Evolutionary conservation across 1,139 yeast species (phyloP).

Genomic region (Chernovozyma aurita): DNA sequence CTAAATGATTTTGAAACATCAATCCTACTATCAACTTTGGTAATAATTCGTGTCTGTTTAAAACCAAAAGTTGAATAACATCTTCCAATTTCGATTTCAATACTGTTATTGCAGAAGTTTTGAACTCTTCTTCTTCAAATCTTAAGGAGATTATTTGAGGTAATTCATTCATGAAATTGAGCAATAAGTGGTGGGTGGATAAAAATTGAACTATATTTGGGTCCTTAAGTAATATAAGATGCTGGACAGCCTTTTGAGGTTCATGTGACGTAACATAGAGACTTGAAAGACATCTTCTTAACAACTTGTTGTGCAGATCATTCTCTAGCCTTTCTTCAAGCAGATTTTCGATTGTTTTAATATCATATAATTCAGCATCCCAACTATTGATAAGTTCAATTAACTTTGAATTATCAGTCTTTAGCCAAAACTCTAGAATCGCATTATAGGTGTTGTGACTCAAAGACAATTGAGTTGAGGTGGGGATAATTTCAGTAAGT

Average conservation of each 20-base stretch:
- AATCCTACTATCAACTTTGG: constrained; percentile 47
- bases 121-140: constrained; percentile 26
- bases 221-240: constrained; percentile 55
- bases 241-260: constrained; percentile 60
- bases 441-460: constrained; percentile 43
- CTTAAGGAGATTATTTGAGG: constrained; percentile 52
- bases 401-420: constrained; percentile 31
- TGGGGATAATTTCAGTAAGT: constrained; percentile 55
- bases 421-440: constrained; percentile 49
- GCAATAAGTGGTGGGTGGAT: constrained; percentile 56
- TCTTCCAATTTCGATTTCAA: constrained; percentile 37
- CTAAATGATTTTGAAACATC: constrained; percentile 41
- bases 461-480: constrained; percentile 31
- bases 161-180: constrained; percentile 42
- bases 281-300: constrained; percentile 51
- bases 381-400: constrained; percentile 46
- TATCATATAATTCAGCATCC: constrained; percentile 56
- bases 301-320: constrained; percentile 9
- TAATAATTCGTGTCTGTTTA: constrained; percentile 59
- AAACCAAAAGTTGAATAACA: constrained; percentile 55
- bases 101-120: constrained; percentile 37
- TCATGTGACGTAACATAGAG: constrained; percentile 56
- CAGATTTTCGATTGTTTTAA: constrained; percentile 36
- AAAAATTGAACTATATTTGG: constrained; percentile 53
- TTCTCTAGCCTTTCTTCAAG: constrained; percentile 42